Conservation (phyloP, 225 moss, liverwort and hornwort species). For the Anthoceros angustus region DNA sequence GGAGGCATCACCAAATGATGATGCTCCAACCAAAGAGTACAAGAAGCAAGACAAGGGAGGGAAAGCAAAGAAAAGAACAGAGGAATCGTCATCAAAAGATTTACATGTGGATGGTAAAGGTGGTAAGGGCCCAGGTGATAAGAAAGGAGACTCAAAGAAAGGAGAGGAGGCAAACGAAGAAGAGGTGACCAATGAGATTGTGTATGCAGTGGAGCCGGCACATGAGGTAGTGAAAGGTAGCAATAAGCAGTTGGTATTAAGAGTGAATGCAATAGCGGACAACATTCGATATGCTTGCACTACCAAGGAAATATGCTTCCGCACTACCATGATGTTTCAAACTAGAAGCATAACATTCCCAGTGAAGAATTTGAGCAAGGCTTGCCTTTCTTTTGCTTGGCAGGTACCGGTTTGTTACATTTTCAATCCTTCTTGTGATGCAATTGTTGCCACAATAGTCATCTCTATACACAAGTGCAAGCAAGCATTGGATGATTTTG, state of each 20-base stretch:
- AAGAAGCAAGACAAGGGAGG: background rate
- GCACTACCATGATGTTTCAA: conserved; percentile 88
- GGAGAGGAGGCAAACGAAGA: background rate
- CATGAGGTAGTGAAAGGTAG: conserved; percentile 30
- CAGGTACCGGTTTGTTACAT: conserved; percentile 9
- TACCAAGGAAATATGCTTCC: conserved; percentile 45
- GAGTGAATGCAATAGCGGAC: conserved; percentile 54
- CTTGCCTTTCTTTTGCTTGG: conserved; percentile 40
- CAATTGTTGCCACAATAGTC: background rate
- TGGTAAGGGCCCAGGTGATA: background rate
- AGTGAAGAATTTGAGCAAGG: conserved; percentile 38
- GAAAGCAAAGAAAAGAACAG: background rate
- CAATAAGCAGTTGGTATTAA: conserved; percentile 43
- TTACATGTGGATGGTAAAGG: background rate
- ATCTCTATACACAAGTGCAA: no score
- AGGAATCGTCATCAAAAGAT: background rate
- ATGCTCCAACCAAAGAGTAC: conserved; percentile 2
- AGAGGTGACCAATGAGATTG: background rate
- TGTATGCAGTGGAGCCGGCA: conserved; percentile 24
- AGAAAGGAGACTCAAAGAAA: background rate
- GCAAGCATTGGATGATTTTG: background rate
- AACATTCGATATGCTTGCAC: conserved; percentile 48
- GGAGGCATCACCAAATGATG: conserved; percentile 10
- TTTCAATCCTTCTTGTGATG: background rate
- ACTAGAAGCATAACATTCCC: conserved; percentile 44